A percentile compares a stretch with the other conserved stretches of the same genome.
Evolutionary conservation across 768 basidiomycete species (phyloP).

Genomic region (Lentinus brumalis): DNA sequence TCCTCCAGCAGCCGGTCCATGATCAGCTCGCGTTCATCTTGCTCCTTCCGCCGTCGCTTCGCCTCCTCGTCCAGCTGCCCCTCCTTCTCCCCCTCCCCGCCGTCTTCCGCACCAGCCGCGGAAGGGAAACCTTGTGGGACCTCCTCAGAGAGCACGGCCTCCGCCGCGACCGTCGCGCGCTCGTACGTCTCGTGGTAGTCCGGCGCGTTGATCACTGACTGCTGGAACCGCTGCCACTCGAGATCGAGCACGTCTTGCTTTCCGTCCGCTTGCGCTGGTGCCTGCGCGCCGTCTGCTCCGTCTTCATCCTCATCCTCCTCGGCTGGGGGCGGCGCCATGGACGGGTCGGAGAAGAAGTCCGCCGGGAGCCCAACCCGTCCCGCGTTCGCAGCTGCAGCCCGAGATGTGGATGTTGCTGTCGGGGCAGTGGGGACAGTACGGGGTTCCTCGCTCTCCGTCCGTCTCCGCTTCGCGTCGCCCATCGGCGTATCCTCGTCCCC

Average conservation of each 20-base stretch:
- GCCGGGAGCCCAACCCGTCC: conserved; percentile 46
- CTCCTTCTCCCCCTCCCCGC: conserved; percentile 22
- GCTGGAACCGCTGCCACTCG: conserved; percentile 77
- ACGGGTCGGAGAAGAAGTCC: conserved; percentile 84
- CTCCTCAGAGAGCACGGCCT: conserved; percentile 58
- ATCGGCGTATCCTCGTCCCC: conserved; percentile 6
- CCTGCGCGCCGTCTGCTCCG: conserved; percentile 18
- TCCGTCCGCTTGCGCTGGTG: conserved; percentile 18
- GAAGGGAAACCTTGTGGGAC: conserved; percentile 51
- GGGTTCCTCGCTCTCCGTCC: conserved; percentile 24
- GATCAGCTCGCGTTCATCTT: conserved; percentile 78
- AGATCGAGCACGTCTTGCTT: conserved; percentile 49
- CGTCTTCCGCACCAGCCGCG: conserved; percentile 24
- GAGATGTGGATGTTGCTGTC: not conserved
- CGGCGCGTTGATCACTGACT: conserved; percentile 50
- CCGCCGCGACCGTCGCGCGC: conserved; percentile 70
- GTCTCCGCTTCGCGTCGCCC: conserved; percentile 28
- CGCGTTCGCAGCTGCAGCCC: not conserved
- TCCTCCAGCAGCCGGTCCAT: conserved; percentile 86
- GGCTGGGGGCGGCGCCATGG: conserved; percentile 44
- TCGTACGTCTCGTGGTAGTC: conserved; percentile 54
- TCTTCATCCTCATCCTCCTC: conserved; percentile 37
- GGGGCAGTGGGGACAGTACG: conserved; percentile 17
- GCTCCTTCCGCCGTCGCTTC: conserved; percentile 52
- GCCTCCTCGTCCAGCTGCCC: conserved; percentile 47